These are phyloP conservation scores for Ziziphus jujuba DNA, from an alignment of 306 rosid genomes.

Conservation along the genomic window DNA sequence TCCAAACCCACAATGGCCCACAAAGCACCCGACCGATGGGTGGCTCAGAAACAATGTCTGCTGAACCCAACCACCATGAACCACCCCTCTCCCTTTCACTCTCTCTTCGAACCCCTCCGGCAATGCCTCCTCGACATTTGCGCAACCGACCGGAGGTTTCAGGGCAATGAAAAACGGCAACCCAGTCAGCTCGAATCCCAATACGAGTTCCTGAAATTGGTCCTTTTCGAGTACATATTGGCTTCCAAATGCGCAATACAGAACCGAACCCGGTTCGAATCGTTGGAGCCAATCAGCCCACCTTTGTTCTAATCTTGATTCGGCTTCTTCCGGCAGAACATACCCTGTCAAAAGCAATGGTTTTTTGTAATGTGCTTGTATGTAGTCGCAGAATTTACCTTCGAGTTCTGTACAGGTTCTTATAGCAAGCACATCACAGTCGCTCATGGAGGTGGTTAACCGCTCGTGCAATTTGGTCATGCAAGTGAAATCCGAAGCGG, in stretches of 20 bases:
- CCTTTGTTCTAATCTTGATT: conserved; percentile 34
- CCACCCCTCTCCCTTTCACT: conserved; percentile 47
- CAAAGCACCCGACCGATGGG: conserved; percentile 66
- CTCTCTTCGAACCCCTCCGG: conserved; percentile 52
- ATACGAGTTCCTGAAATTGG: conserved; percentile 46
- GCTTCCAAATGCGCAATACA: conserved; percentile 65
- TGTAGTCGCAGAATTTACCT: no score
- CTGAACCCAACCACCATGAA: conserved; percentile 57
- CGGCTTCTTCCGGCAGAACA: conserved; percentile 41
- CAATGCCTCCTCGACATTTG: conserved; percentile 41
- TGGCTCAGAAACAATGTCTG: conserved; percentile 53
- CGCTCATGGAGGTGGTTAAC: no score
- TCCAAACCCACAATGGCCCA: conserved; percentile 66
- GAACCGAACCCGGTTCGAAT: conserved; percentile 39
- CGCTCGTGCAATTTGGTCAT: no score
- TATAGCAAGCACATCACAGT: no score
- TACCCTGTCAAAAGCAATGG: conserved; percentile 48
- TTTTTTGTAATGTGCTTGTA: conserved; percentile 43
- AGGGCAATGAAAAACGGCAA: conserved; percentile 49
- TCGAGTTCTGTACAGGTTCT: no score
- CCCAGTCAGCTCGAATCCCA: conserved; percentile 60
- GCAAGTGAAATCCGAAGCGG: conserved; percentile 36
- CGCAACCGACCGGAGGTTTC: conserved; percentile 43
- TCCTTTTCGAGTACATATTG: no score
- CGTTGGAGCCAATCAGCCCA: conserved; percentile 51